phyloP scores from a whole-genome alignment of 2,329 filamentous ascomycete species.

The Aspergillus sp. region DNA sequence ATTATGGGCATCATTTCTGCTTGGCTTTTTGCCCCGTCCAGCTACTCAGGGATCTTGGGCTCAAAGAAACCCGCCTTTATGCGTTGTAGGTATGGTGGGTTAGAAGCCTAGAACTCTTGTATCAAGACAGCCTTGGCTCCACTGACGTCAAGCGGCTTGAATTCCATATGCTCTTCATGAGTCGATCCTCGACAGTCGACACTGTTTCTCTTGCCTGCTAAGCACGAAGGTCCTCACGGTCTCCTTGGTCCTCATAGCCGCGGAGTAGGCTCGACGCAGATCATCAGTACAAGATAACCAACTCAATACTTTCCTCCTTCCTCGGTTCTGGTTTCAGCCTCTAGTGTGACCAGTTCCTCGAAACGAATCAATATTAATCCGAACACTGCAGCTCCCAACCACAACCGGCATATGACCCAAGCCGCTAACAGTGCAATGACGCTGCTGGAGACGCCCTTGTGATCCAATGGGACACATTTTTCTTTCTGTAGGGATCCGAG shows the following conservation, averaged over 20 bases:
- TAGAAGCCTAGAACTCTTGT: neutral
- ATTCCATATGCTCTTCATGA: neutral
- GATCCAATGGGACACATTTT: conserved; percentile 5
- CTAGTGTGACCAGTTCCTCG: neutral
- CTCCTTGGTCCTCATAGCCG: no score
- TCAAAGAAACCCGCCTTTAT: neutral
- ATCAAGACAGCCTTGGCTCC: neutral
- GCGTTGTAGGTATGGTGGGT: neutral
- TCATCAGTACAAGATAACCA: no score
- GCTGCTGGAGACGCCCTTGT: conserved; percentile 11
- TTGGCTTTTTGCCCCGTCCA: neutral
- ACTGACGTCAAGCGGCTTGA: no score
- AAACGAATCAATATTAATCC: neutral
- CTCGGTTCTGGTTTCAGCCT: no score
- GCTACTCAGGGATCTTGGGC: neutral
- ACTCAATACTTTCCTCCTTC: no score
- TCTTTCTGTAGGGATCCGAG: conserved; percentile 12
- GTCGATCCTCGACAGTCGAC: neutral
- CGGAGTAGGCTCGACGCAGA: no score
- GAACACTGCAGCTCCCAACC: neutral
- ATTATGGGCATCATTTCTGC: neutral
- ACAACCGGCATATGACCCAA: conserved; percentile 1
- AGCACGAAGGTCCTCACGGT: no score
- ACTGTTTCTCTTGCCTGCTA: no score
- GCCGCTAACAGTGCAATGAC: conserved; percentile 15